phyloP scores from a whole-genome alignment of 352 stramenopile genomes.

The Globisporangium camurandrum region DNA sequence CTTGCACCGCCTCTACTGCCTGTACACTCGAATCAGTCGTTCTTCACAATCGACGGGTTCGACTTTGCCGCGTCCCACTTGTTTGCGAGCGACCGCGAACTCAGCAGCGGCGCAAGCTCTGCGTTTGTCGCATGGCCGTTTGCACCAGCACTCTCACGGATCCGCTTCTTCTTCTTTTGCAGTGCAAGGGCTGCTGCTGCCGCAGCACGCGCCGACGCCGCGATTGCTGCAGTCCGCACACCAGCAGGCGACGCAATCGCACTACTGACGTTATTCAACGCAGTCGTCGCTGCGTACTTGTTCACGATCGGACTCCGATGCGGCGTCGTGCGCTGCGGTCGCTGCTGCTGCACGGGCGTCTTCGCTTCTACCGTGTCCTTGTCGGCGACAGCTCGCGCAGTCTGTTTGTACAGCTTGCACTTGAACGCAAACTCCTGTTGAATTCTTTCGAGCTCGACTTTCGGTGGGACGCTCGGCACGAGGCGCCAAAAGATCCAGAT shows the following conservation, averaged over 20 bases:
- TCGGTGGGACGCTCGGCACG: slow-evolving; percentile 45
- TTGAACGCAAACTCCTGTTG: slow-evolving; percentile 73
- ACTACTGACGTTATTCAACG: neutral
- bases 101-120: slow-evolving; percentile 57
- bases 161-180: slow-evolving; percentile 8
- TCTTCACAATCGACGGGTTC: neutral
- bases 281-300: slow-evolving; percentile 18
- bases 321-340: slow-evolving; percentile 1
- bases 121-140: slow-evolving; percentile 17
- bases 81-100: slow-evolving; percentile 40
- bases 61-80: slow-evolving; percentile 29
- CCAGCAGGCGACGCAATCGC: neutral
- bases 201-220: slow-evolving; percentile 10
- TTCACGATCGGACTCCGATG: slow-evolving; percentile 1
- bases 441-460: slow-evolving; percentile 55
- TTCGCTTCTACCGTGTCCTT: no score
- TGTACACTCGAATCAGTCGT: no score
- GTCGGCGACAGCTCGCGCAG: slow-evolving; percentile 11
- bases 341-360: neutral
- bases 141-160: slow-evolving; percentile 5
- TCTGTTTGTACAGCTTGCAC: slow-evolving; percentile 53
- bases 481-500: slow-evolving; percentile 72
- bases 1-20: no score
- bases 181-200: slow-evolving; percentile 3
- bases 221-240: neutral